Conservation (phyloP, 208 protist species). For the Jaenimonas drosophilae region DNA sequence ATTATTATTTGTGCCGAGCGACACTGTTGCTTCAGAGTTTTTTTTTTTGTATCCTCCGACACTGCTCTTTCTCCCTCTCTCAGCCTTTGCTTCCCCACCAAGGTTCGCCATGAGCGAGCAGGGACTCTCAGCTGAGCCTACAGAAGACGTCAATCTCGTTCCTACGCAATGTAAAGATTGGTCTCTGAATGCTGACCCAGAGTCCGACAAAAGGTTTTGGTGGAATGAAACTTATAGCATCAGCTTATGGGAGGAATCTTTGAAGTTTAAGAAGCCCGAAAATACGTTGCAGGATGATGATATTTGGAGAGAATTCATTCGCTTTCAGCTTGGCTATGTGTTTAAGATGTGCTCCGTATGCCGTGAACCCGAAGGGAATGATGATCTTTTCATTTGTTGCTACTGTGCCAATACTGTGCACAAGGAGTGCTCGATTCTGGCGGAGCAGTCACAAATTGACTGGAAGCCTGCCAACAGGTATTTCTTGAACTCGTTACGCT, state of each 20-base stretch:
- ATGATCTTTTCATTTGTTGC: constrained; percentile 70
- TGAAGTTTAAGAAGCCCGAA: constrained; percentile 20
- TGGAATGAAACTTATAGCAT: constrained; percentile 72
- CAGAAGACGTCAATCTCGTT: constrained; percentile 13
- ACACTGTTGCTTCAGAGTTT: constrained; percentile 2
- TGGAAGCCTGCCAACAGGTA: constrained; percentile 57
- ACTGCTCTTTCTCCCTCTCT: background rate
- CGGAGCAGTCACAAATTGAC: constrained; percentile 27
- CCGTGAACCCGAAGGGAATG: constrained; percentile 37
- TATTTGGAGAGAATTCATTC: constrained; percentile 60
- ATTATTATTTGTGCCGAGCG: constrained; percentile 1
- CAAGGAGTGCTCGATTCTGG: constrained; percentile 27
- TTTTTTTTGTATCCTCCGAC: constrained; percentile 2
- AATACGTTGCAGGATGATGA: constrained; percentile 25
- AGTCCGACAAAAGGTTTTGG: constrained; percentile 40
- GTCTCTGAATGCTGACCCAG: constrained; percentile 53
- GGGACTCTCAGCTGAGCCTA: background rate
- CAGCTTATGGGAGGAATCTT: constrained; percentile 45
- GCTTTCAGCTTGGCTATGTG: constrained; percentile 38
- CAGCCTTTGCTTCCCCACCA: background rate
- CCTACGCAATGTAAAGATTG: constrained; percentile 51
- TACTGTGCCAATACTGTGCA: constrained; percentile 66
- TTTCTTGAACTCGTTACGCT: constrained; percentile 28
- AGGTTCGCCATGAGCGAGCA: background rate
- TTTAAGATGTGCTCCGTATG: constrained; percentile 70